Conservation (phyloP, 345 rosid genomes). For the Eucalyptus marginata region DNA sequence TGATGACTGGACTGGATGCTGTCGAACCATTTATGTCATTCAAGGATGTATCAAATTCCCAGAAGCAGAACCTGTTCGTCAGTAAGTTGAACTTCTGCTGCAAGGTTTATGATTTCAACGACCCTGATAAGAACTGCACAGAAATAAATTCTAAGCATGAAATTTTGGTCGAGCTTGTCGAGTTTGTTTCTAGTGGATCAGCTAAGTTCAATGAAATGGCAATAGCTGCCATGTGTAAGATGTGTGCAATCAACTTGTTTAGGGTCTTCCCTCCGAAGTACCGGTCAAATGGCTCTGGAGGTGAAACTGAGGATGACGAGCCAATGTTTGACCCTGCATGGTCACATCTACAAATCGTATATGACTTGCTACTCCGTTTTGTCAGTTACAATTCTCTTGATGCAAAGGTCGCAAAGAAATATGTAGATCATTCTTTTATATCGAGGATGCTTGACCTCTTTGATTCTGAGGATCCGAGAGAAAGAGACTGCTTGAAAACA, state of each 20-base stretch:
- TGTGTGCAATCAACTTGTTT: conserved; percentile 53
- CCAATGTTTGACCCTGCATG: conserved; percentile 78
- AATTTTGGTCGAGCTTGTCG: conserved; percentile 43
- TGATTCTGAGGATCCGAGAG: conserved; percentile 78
- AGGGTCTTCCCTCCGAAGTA: conserved; percentile 65
- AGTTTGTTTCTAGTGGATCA: conserved; percentile 58
- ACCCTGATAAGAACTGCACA: conserved; percentile 28
- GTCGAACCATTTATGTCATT: conserved; percentile 66
- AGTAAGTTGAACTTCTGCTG: conserved; percentile 64
- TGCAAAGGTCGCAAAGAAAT: conserved; percentile 58
- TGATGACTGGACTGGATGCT: conserved; percentile 61
- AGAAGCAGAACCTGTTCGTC: conserved; percentile 59
- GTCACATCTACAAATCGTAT: conserved; percentile 60
- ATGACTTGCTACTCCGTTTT: conserved; percentile 56
- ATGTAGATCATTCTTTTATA: conserved; percentile 51
- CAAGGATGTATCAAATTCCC: conserved; percentile 58
- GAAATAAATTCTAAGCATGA: conserved; percentile 52
- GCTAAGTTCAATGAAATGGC: conserved; percentile 56
- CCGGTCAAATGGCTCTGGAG: conserved; percentile 25
- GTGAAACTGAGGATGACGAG: conserved; percentile 62
- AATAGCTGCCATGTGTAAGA: conserved; percentile 48
- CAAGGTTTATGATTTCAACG: conserved; percentile 34
- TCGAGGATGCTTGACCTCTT: conserved; percentile 58
- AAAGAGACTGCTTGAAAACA: conserved; percentile 69
- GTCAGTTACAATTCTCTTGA: conserved; percentile 38